Percentiles rank a stretch among this genome's conserved stretches.
These are phyloP conservation scores for Amylostereum chailletii DNA, from an alignment of 1,284 basidiomycete species.

Conservation along the genomic window DNA sequence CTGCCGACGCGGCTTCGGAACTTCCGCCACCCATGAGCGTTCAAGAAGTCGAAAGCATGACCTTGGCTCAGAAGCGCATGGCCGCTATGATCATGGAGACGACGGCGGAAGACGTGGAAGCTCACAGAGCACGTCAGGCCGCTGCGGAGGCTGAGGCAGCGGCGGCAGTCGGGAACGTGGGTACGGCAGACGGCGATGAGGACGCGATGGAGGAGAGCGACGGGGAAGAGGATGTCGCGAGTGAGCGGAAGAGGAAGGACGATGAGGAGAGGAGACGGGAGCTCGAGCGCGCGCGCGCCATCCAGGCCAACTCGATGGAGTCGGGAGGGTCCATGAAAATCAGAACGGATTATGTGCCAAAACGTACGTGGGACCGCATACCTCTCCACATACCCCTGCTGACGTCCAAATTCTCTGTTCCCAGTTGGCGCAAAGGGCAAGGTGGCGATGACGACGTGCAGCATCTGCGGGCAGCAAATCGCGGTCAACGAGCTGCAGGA, in stretches of 20 bases:
- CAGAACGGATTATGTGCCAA: constrained; percentile 93
- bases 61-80: constrained; percentile 95
- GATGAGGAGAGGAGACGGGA: constrained; percentile 73
- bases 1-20: constrained; percentile 84
- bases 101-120: constrained; percentile 77
- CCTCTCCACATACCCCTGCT: constrained; percentile 7
- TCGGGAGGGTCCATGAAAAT: constrained; percentile 89
- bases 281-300: constrained; percentile 67
- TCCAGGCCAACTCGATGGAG: constrained; percentile 71
- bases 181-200: constrained; percentile 42
- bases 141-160: constrained; percentile 74
- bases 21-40: constrained; percentile 93
- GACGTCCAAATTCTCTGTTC: constrained; percentile 6
- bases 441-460: constrained; percentile 77
- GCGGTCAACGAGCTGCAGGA: constrained; percentile 93
- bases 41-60: constrained; percentile 94
- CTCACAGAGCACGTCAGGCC: constrained; percentile 68
- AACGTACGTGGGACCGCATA: constrained; percentile 49
- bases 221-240: constrained; percentile 63
- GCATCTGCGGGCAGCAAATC: constrained; percentile 91
- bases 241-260: constrained; percentile 58
- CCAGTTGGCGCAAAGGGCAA: constrained; percentile 64
- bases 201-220: constrained; percentile 75
- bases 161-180: constrained; percentile 54
- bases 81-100: constrained; percentile 97